Percentiles rank a stretch among this genome's conserved stretches.
Conservation (phyloP, 805 yeast species). For the Komagataella mondaviorum region DNA sequence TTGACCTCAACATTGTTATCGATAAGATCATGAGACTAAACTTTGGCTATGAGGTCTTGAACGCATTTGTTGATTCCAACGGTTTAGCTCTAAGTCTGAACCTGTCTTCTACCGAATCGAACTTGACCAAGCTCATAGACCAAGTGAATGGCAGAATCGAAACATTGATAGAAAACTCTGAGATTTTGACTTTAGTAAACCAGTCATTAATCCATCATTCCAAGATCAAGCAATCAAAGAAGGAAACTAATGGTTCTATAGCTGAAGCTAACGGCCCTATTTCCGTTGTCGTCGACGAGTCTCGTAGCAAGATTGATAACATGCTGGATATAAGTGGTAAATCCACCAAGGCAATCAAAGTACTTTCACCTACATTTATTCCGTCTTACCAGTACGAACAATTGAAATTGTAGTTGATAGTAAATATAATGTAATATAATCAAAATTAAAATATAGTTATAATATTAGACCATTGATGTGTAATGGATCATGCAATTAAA, state of each 20-base stretch:
- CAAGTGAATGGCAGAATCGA: constrained; percentile 28
- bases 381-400: neutral
- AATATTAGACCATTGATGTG: too few relatives aligned
- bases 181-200: constrained; percentile 30
- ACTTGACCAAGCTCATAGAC: constrained; percentile 28
- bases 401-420: too few relatives aligned
- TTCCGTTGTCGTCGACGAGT: constrained; percentile 8
- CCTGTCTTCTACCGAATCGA: constrained; percentile 29
- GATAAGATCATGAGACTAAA: constrained; percentile 29
- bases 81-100: constrained; percentile 56
- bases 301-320: constrained; percentile 8
- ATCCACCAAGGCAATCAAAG: neutral
- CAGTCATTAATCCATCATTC: constrained; percentile 19
- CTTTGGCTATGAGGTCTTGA: constrained; percentile 47
- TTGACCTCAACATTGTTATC: constrained; percentile 29
- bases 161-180: constrained; percentile 24
- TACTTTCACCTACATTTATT: neutral
- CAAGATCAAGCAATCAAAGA: constrained; percentile 4
- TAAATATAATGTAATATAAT: neutral
- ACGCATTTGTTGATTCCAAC: constrained; percentile 56
- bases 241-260: constrained; percentile 16
- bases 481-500: too few relatives aligned
- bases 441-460: neutral
- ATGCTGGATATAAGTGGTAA: constrained; percentile 11
- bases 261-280: constrained; percentile 12